These are phyloP conservation scores for Aureobasidium sp. DNA, from an alignment of 2,329 filamentous ascomycete genomes.

Conservation along the genomic window DNA sequence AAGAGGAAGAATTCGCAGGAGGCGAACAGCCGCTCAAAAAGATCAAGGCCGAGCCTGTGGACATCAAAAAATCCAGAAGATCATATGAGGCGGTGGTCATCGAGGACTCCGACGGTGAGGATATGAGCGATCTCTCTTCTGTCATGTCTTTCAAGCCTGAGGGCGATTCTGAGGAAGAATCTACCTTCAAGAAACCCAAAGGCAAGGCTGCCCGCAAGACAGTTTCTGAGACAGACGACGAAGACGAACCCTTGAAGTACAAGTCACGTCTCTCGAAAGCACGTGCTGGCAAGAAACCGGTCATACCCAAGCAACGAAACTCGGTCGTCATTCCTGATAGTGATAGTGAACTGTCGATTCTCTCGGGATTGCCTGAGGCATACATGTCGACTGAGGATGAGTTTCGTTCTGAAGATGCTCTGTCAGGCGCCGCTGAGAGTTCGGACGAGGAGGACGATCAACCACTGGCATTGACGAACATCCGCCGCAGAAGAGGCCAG, in stretches of 20 bases:
- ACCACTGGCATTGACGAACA: conserved; percentile 13
- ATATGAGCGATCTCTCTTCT: conserved; percentile 21
- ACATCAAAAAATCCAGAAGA: conserved; percentile 16
- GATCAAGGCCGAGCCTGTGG: conserved; percentile 18
- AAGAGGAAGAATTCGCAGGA: conserved; percentile 27
- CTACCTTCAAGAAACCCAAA: conserved; percentile 13
- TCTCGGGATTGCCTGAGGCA: conserved; percentile 27
- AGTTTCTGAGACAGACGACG: conserved; percentile 21
- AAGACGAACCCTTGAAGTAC: conserved; percentile 13
- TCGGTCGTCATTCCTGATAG: conserved; percentile 27
- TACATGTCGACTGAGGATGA: conserved; percentile 28
- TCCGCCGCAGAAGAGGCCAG: conserved; percentile 2
- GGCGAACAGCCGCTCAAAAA: conserved; percentile 10
- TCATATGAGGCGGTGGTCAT: conserved; percentile 9
- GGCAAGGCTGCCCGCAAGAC: not conserved
- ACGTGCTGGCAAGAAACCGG: conserved; percentile 14
- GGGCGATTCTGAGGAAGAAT: not conserved
- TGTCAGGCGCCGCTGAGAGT: conserved; percentile 17
- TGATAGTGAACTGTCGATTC: conserved; percentile 28
- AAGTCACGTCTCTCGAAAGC: conserved; percentile 6
- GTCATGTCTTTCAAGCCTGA: conserved; percentile 14
- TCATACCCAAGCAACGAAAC: not conserved
- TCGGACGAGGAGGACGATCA: conserved; percentile 25
- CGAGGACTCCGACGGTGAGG: conserved; percentile 19
- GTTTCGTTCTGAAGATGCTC: conserved; percentile 11